Base-by-base conservation (phyloP, 2,329 filamentous ascomycete genomes). In the Dendrostoma leiphaemia region DNA sequence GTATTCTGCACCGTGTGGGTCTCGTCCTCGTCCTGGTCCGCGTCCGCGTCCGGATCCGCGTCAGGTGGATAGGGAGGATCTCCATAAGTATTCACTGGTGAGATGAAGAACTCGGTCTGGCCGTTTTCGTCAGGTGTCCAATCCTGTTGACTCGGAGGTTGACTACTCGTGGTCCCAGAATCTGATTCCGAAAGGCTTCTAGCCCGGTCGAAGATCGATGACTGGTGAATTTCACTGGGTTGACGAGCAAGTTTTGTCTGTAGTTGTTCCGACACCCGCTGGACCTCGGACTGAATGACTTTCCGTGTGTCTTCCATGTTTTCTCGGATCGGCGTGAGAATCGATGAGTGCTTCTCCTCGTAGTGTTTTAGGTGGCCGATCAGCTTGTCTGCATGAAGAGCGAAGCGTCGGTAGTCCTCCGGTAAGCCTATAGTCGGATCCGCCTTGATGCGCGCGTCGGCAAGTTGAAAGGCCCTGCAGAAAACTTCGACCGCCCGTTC, bases 321-420 rank as follows among this genome's bases (percentile, higher is more conserved):
- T 9, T 60, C 58, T 3, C 68, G 67, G 4, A 65, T 66, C n/a
- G 64, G 51, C 4, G 74, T 53, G 26, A 59, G 59, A 13, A 67
- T 59, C 1, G 69, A 62, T 10, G 63, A 57, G 37, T 56, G 17
- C 37, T 60, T 70, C 57, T 63, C 72, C 62, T 69, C 70, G 21
- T 69, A 69, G 6, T 69, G 70, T n/a, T 63, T 61, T 0, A 80
- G 53, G 61, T 80, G 76, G 26, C 71, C 65, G 3, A 72, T 57
- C 15, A 83, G 65, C 48, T 71, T 74, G 34, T 71, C 69, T 0
- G 79, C 79, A 53, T 83, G 80, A 17, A 81, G 76, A 17, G 72
- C 66, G 48, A 80, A 81, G 9, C 78, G 67, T 12, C 76, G 69
- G 60, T 79, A 83, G 60, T 83, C 80, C 51, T 81, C 76, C 0